Evolutionary conservation across 2,329 filamentous ascomycete genomes (phyloP).

Genomic region (Chalaropsis thielavioides): DNA sequence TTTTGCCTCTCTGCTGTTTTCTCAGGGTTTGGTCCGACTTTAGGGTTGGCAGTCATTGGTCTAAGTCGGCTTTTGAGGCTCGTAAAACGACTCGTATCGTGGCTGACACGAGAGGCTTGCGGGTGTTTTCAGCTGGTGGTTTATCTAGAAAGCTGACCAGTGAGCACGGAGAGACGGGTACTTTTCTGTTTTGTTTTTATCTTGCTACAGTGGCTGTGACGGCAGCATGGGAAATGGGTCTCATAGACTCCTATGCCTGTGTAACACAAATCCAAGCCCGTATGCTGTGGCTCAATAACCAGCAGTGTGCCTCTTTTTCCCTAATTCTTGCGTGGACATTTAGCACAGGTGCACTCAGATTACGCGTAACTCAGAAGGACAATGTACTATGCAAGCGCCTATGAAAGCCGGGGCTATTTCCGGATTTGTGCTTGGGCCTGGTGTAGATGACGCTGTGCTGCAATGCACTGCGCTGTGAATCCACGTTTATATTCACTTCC

Average conservation of each 20-base stretch:
- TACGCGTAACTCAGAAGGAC: not conserved
- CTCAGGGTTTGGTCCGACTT: not conserved
- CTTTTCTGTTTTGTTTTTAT: not conserved
- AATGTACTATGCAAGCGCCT: not conserved
- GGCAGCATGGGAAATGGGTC: not conserved
- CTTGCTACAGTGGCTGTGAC: not conserved
- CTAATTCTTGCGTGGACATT: not conserved
- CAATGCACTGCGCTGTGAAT: not conserved
- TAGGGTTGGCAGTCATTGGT: not conserved
- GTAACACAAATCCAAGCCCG: not conserved
- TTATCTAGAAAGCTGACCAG: not conserved
- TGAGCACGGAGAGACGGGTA: not conserved
- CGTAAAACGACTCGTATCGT: not conserved
- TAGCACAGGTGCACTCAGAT: not conserved
- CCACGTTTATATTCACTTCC: not conserved
- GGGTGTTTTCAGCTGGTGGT: not conserved
- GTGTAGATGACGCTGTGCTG: not conserved
- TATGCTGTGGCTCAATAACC: constrained; percentile 1
- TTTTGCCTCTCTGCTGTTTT: not conserved
- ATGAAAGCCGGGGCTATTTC: not conserved
- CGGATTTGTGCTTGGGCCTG: not conserved
- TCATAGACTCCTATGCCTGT: not conserved
- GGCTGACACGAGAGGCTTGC: not conserved
- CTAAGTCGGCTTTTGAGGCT: not conserved
- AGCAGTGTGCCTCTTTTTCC: constrained; percentile 4